A percentile compares a stretch with the other conserved stretches of the same genome.
phyloP scores from a whole-genome alignment of 768 basidiomycete species.

The Mycena galericulata region DNA sequence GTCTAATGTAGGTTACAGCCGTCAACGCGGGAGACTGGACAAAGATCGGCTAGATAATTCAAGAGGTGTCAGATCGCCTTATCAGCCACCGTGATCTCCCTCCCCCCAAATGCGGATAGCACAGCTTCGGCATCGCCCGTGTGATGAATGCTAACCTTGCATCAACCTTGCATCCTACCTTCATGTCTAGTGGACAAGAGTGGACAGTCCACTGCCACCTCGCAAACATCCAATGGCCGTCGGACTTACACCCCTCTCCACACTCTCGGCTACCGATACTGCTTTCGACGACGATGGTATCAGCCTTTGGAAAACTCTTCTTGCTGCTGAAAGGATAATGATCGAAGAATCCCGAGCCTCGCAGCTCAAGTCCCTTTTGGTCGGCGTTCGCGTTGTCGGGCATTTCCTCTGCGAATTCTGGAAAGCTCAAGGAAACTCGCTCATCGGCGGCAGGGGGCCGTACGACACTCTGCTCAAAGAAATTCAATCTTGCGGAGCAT shows the following conservation, averaged over 20 bases:
- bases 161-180: no score
- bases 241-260: constrained; percentile 7
- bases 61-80: no score
- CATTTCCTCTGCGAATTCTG: constrained; percentile 19
- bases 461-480: constrained; percentile 1
- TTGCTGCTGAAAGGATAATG: constrained; percentile 5
- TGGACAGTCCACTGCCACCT: constrained; percentile 37
- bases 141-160: no score
- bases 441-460: constrained; percentile 1
- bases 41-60: no score
- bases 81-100: no score
- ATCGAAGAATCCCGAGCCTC: not conserved
- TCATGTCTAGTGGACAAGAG: not conserved
- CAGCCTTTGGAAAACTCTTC: not conserved
- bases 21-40: no score
- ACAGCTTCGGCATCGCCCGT: no score
- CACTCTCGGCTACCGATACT: not conserved
- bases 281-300: constrained; percentile 2
- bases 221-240: not conserved
- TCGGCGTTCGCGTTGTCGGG: constrained; percentile 14
- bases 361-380: constrained; percentile 4
- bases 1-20: no score
- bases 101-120: no score
- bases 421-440: not conserved
- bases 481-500: constrained; percentile 1